Evolutionary conservation across 2,329 filamentous ascomycete genomes (phyloP).

Genomic region (Trichoderma guizhouense): DNA sequence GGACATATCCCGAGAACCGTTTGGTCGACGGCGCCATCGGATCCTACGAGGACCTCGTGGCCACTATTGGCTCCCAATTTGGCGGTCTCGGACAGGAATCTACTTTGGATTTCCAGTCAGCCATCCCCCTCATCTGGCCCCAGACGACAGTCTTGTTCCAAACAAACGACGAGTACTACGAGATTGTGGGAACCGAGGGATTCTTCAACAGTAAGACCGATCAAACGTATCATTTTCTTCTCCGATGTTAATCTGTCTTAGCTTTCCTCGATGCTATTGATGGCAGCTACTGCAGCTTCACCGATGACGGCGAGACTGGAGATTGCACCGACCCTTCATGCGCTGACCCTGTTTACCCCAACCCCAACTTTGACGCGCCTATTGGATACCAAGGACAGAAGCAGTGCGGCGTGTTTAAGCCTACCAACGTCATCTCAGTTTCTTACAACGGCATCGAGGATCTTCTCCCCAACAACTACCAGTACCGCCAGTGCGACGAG

Average conservation of each 20-base stretch:
- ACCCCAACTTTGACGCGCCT: constrained; percentile 25
- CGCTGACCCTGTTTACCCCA: constrained; percentile 19
- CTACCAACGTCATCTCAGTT: constrained; percentile 52
- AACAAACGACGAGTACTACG: not conserved
- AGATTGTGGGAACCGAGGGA: not conserved
- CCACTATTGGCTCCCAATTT: not conserved
- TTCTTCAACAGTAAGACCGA: not conserved
- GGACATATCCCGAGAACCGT: not conserved
- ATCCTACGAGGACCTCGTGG: not conserved
- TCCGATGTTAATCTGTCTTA: not conserved
- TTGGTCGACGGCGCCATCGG: not conserved
- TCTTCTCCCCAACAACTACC: constrained; percentile 45
- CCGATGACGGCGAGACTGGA: constrained; percentile 29
- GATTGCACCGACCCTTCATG: constrained; percentile 22
- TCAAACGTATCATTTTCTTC: too few relatives aligned
- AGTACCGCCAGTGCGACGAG: constrained; percentile 50
- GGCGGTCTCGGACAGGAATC: not conserved
- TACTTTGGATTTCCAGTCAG: not conserved
- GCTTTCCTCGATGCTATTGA: constrained; percentile 43
- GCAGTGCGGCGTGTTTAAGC: constrained; percentile 40
- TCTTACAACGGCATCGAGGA: constrained; percentile 52
- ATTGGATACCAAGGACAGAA: constrained; percentile 41
- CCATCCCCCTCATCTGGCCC: not conserved
- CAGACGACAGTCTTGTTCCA: not conserved
- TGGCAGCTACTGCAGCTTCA: constrained; percentile 40